Conservation (phyloP, 1,139 yeast genomes). For the Scheffersomyces illinoinensis region DNA sequence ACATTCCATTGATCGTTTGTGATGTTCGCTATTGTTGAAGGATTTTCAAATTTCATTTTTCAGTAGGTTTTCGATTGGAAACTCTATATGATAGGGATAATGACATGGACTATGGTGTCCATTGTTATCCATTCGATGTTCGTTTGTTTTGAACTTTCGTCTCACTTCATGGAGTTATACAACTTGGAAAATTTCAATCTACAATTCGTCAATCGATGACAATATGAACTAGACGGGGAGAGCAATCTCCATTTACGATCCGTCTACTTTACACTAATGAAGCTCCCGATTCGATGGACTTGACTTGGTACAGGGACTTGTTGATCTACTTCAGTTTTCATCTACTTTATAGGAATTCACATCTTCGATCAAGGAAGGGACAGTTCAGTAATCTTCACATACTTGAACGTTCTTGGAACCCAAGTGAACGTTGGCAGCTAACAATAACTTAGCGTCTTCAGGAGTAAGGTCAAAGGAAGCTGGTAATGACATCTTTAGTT, state of each 20-base stretch:
- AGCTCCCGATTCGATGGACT: background rate
- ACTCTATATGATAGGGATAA: background rate
- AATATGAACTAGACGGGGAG: background rate
- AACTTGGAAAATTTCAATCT: background rate
- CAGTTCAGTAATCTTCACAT: slow-evolving; percentile 35
- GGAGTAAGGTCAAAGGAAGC: slow-evolving; percentile 92
- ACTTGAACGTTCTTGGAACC: slow-evolving; percentile 99
- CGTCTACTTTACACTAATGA: background rate
- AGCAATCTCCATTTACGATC: background rate
- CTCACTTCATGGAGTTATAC: background rate
- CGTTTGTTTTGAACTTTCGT: background rate
- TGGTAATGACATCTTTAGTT: slow-evolving; percentile 70
- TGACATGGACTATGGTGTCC: background rate
- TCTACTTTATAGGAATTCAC: slow-evolving; percentile 4
- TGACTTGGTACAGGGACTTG: background rate
- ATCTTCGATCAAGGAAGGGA: background rate
- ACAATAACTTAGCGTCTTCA: slow-evolving; percentile 99
- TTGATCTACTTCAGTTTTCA: background rate
- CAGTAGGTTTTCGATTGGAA: background rate
- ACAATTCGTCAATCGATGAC: background rate
- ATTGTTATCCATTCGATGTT: background rate
- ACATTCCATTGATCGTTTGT: background rate
- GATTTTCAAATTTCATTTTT: background rate
- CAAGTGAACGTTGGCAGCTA: slow-evolving; percentile 99
- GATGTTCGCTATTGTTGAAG: background rate